phyloP scores from a whole-genome alignment of 73 alveolate genomes.

The Paramecium pentaurelia region DNA sequence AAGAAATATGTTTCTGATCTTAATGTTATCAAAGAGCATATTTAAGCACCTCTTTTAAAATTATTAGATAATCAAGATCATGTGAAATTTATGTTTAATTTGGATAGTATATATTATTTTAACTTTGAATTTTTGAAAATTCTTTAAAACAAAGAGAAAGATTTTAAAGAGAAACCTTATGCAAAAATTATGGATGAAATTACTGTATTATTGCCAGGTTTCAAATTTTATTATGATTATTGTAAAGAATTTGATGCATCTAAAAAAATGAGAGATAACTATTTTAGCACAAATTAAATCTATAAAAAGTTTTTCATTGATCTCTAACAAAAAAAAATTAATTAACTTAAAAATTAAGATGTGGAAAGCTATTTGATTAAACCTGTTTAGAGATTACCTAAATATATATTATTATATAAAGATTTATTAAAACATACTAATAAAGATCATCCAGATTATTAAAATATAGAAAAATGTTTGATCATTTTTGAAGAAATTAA shows the following conservation, averaged over 20 bases:
- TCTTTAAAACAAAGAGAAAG: not conserved
- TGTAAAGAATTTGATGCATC: not conserved
- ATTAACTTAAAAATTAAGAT: not conserved
- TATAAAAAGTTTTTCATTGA: not conserved
- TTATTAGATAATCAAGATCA: not conserved
- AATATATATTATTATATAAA: slow-evolving; percentile 12
- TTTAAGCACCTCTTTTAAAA: not conserved
- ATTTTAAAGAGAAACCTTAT: not conserved
- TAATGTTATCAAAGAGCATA: not conserved
- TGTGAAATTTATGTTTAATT: not conserved
- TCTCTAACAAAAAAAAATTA: not conserved
- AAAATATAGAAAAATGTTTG: not conserved
- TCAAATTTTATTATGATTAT: slow-evolving; percentile 30
- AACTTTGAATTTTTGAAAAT: not conserved
- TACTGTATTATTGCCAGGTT: not conserved
- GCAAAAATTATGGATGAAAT: not conserved
- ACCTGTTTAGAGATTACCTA: slow-evolving; percentile 41
- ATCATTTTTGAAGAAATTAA: not conserved
- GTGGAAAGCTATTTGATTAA: not conserved
- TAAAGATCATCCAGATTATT: not conserved
- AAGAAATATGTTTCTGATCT: not conserved
- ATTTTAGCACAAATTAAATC: not conserved
- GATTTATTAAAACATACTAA: slow-evolving; percentile 35
- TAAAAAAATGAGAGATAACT: not conserved
- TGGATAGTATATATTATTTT: not conserved